A percentile compares a stretch with the other conserved stretches of the same genome.
Evolutionary conservation across 805 yeast species (phyloP).

Genomic region (Saturnispora kantuleensis): DNA sequence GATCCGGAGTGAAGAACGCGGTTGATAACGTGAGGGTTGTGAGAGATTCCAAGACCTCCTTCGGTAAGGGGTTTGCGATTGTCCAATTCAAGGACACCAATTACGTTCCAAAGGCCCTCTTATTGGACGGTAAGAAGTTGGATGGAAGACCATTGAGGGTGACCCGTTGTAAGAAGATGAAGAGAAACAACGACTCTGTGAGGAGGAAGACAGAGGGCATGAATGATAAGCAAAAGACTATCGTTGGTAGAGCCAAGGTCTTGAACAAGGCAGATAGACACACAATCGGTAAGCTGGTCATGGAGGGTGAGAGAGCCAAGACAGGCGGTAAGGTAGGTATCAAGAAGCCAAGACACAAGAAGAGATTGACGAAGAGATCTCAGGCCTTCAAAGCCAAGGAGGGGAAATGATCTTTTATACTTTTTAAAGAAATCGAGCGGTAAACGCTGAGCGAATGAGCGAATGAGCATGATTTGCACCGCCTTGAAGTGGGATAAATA

Average conservation of each 20-base stretch:
- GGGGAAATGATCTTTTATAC: background rate
- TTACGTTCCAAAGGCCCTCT: conserved; percentile 71
- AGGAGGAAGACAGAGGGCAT: conserved; percentile 24
- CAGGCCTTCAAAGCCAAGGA: conserved; percentile 23
- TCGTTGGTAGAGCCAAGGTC: conserved; percentile 69
- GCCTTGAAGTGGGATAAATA: no score
- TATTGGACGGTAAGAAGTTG: conserved; percentile 61
- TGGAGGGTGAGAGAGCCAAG: conserved; percentile 73
- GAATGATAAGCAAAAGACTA: conserved; percentile 61
- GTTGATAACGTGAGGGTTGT: conserved; percentile 85
- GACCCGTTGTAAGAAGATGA: conserved; percentile 48
- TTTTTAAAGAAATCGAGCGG: background rate
- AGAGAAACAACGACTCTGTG: conserved; percentile 19
- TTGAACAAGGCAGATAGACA: conserved; percentile 76
- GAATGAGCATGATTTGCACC: background rate
- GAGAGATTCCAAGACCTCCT: conserved; percentile 85
- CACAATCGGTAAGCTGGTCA: conserved; percentile 45
- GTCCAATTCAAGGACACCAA: conserved; percentile 74
- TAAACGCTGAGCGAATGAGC: background rate
- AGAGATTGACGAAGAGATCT: conserved; percentile 42
- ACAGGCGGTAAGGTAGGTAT: conserved; percentile 50
- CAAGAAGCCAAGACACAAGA: conserved; percentile 50
- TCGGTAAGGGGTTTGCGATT: conserved; percentile 96
- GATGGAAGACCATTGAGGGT: conserved; percentile 62
- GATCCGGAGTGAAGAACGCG: conserved; percentile 29